phyloP scores from a whole-genome alignment of 768 basidiomycete species.

The Lactarius indigo region DNA sequence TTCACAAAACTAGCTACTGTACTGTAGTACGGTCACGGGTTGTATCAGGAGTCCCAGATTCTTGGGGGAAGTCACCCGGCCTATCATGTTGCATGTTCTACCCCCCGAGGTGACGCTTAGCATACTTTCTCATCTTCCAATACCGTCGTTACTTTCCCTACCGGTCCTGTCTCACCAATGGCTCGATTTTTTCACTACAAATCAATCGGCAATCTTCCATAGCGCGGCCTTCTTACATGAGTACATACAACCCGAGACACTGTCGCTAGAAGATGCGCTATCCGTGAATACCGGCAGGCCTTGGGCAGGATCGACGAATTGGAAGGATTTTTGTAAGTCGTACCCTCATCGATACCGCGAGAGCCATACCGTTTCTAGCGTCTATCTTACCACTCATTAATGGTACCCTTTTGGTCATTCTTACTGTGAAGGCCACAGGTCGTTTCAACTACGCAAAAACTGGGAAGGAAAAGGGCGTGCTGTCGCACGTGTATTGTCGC shows the following conservation, averaged over 20 bases:
- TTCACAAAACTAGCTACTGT: no score
- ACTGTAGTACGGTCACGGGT: no score
- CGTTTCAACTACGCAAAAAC: constrained; percentile 42
- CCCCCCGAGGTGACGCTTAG: constrained; percentile 54
- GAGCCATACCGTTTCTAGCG: neutral
- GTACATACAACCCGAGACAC: constrained; percentile 32
- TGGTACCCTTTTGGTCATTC: constrained; percentile 7
- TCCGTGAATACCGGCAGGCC: constrained; percentile 29
- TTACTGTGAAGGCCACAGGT: constrained; percentile 40
- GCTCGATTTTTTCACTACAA: constrained; percentile 39
- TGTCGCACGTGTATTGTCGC: constrained; percentile 33
- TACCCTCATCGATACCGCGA: constrained; percentile 28
- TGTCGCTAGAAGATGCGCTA: constrained; percentile 33
- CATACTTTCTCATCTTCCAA: constrained; percentile 46
- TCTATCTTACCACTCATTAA: neutral
- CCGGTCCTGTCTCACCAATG: constrained; percentile 17
- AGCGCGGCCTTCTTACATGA: constrained; percentile 41
- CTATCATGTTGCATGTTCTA: constrained; percentile 38
- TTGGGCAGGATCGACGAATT: neutral
- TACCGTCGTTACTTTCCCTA: constrained; percentile 40
- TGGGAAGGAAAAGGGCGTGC: constrained; percentile 56
- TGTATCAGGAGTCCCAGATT: no score
- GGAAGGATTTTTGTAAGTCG: neutral
- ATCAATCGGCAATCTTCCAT: constrained; percentile 54
- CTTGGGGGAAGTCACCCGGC: no score